A percentile compares a stretch with the other conserved stretches of the same genome.
phyloP scores from a whole-genome alignment of 1,139 yeast species.

The Blastobotrys petasosporus region DNA sequence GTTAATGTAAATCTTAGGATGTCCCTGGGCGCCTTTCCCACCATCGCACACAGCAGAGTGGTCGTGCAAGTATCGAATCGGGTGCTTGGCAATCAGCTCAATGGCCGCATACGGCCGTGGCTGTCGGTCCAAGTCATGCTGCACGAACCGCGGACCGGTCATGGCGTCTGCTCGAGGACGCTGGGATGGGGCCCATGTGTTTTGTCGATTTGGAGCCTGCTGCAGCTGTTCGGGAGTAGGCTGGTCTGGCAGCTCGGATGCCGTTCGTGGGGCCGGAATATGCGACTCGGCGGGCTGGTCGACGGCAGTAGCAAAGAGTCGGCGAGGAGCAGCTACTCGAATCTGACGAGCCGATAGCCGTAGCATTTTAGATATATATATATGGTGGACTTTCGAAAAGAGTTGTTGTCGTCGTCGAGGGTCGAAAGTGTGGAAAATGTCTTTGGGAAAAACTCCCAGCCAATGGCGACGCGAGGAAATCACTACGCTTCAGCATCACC shows the following conservation, averaged over 20 bases:
- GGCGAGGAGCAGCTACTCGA: conserved; percentile 5
- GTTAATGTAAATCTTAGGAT: conserved; percentile 78
- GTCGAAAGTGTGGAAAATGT: not conserved
- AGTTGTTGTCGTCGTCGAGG: not conserved
- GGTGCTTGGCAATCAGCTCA: conserved; percentile 71
- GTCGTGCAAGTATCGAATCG: conserved; percentile 57
- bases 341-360: conserved; percentile 7
- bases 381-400: conserved; percentile 3
- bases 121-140: conserved; percentile 57
- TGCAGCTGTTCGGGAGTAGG: conserved; percentile 17
- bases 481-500: not conserved
- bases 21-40: conserved; percentile 72
- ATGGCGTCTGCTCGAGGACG: conserved; percentile 54
- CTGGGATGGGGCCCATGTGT: conserved; percentile 70
- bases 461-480: too few relatives aligned
- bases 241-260: conserved; percentile 5
- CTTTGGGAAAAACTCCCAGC: not conserved
- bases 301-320: conserved; percentile 5
- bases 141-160: conserved; percentile 65
- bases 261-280: conserved; percentile 8
- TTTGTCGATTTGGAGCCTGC: conserved; percentile 73
- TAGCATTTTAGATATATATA: conserved; percentile 8
- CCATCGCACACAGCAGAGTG: conserved; percentile 82
- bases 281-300: not conserved
- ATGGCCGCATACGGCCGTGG: conserved; percentile 84